Percentiles rank a stretch among this genome's conserved stretches.
These are phyloP conservation scores for Ceriops tagal DNA, from an alignment of 345 rosid genomes.

Conservation along the genomic window DNA sequence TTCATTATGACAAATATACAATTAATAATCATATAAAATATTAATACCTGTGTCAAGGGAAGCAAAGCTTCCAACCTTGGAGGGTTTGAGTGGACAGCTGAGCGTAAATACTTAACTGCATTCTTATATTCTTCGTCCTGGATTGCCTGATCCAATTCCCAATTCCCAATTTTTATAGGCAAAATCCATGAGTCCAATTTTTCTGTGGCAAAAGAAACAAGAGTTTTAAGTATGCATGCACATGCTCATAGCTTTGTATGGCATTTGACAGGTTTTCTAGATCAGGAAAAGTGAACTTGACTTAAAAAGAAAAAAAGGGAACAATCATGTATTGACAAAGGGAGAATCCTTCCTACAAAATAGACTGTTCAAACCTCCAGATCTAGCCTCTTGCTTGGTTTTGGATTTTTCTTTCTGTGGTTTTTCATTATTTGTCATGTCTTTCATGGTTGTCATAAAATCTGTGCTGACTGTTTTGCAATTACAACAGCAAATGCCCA, in stretches of 20 bases:
- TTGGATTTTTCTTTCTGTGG: too few species aligned
- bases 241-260: background rate
- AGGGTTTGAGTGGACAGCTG: conserved; percentile 40
- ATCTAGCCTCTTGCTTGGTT: too few species aligned
- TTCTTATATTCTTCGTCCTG: conserved; percentile 47
- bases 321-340: too few species aligned
- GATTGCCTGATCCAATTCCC: conserved; percentile 30
- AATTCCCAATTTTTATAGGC: conserved; percentile 46
- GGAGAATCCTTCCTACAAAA: too few species aligned
- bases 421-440: too few species aligned
- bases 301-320: too few species aligned
- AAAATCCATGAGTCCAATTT: conserved; percentile 62
- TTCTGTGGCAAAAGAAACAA: conserved; percentile 10
- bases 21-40: background rate
- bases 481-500: background rate
- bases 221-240: background rate
- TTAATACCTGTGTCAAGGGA: conserved; percentile 72
- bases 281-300: too few species aligned
- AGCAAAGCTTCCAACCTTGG: conserved; percentile 52
- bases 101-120: conserved; percentile 56
- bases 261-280: too few species aligned
- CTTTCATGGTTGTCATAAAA: too few species aligned
- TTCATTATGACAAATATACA: background rate
- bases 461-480: background rate
- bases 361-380: too few species aligned